Conservation (phyloP, 352 stramenopile species). For the Globisporangium yorkense region DNA sequence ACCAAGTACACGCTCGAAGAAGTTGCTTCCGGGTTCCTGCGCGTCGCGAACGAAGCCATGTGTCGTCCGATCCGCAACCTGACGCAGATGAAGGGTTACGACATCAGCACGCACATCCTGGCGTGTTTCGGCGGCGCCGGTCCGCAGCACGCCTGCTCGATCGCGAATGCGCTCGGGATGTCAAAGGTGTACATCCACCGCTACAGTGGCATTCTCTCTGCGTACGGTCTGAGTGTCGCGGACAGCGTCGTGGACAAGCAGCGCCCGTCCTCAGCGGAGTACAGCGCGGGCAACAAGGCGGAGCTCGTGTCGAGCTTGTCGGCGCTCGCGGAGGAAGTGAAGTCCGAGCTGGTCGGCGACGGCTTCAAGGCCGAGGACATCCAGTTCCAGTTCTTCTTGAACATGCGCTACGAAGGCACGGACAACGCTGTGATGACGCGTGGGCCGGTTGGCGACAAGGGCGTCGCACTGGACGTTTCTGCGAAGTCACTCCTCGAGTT, state of each 20-base stretch:
- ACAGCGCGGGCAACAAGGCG: constrained; percentile 45
- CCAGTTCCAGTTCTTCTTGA: constrained; percentile 94
- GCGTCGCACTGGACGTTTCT: constrained; percentile 19
- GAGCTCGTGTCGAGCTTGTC: constrained; percentile 39
- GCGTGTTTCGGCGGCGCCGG: constrained; percentile 98
- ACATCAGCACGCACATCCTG: constrained; percentile 95
- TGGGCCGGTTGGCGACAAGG: constrained; percentile 44
- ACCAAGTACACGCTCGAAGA: constrained; percentile 87
- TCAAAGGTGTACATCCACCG: constrained; percentile 97
- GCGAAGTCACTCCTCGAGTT: constrained; percentile 48
- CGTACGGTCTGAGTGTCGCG: constrained; percentile 95
- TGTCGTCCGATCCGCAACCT: constrained; percentile 99
- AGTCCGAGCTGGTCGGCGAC: constrained; percentile 67
- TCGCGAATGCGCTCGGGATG: constrained; percentile 95
- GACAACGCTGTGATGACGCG: constrained; percentile 97
- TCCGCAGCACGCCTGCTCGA: constrained; percentile 96
- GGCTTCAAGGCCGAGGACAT: constrained; percentile 89
- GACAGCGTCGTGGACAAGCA: constrained; percentile 98
- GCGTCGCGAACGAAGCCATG: constrained; percentile 99
- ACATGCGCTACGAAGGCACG: constrained; percentile 98
- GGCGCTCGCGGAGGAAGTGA: constrained; percentile 48
- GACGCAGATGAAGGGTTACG: constrained; percentile 97
- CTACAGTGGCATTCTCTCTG: constrained; percentile 98
- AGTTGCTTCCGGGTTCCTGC: constrained; percentile 96
- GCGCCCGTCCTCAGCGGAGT: constrained; percentile 77